phyloP scores from a whole-genome alignment of 2,329 filamentous ascomycete genomes.

The Xylaria sp. region DNA sequence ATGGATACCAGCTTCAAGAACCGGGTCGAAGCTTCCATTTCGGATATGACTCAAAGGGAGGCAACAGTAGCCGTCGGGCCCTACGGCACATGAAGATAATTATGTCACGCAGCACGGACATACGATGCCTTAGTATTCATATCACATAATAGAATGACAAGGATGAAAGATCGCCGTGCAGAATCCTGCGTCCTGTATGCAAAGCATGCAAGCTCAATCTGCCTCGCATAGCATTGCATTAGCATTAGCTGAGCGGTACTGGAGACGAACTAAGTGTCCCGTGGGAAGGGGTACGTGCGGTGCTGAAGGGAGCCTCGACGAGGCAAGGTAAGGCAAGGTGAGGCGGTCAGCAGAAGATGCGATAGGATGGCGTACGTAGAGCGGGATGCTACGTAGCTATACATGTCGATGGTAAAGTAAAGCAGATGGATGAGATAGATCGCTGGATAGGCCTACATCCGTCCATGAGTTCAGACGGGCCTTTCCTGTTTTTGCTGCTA shows the following conservation, averaged over 20 bases:
- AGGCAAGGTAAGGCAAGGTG: constrained; percentile 8
- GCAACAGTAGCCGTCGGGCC: neutral
- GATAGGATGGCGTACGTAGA: constrained; percentile 3
- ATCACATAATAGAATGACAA: constrained; percentile 9
- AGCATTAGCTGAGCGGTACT: constrained; percentile 10
- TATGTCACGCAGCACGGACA: neutral
- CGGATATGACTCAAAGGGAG: neutral
- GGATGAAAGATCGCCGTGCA: neutral
- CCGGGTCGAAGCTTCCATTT: neutral
- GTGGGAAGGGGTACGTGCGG: constrained; percentile 5
- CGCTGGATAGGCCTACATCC: constrained; percentile 17
- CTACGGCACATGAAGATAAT: neutral
- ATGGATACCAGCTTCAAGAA: neutral
- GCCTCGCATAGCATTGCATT: constrained; percentile 17
- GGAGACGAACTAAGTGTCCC: neutral
- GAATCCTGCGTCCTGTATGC: constrained; percentile 1
- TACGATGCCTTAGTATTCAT: neutral
- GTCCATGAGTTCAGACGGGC: neutral
- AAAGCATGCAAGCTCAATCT: constrained; percentile 10
- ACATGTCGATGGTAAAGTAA: constrained; percentile 14
- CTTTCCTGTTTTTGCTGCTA: constrained; percentile 7
- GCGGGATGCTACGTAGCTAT: constrained; percentile 9
- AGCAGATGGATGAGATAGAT: constrained; percentile 12
- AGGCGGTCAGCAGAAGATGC: neutral
- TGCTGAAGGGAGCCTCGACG: neutral